Percentiles rank a stretch among this genome's conserved stretches.
phyloP scores from a whole-genome alignment of 345 rosid species.

The Salix udensis region DNA sequence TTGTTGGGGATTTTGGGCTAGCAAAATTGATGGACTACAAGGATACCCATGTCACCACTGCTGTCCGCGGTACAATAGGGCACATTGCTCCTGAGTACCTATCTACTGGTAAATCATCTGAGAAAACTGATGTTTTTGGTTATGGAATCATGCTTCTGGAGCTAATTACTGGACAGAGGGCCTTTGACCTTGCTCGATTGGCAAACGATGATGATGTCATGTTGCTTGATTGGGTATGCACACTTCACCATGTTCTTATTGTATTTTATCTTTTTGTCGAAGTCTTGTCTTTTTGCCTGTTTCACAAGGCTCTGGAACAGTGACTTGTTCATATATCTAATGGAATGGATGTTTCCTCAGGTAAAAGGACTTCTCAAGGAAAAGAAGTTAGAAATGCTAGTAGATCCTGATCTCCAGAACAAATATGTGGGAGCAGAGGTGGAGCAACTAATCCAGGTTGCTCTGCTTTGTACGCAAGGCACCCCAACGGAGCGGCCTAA shows the following conservation, averaged over 20 bases:
- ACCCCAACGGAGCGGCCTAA: slow-evolving; percentile 89
- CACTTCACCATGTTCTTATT: neutral
- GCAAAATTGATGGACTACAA: slow-evolving; percentile 98
- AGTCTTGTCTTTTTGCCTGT: neutral
- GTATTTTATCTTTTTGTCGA: neutral
- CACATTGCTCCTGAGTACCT: slow-evolving; percentile 97
- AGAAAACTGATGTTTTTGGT: slow-evolving; percentile 95
- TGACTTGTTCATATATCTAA: neutral
- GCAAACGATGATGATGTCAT: slow-evolving; percentile 97
- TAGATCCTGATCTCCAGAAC: slow-evolving; percentile 83
- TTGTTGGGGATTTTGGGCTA: slow-evolving; percentile 94
- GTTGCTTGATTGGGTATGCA: slow-evolving; percentile 92
- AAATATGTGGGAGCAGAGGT: slow-evolving; percentile 72
- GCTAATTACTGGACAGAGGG: slow-evolving; percentile 93
- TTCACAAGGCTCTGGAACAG: no score
- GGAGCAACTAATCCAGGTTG: slow-evolving; percentile 92
- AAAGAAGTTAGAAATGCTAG: slow-evolving; percentile 87
- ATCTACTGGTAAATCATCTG: slow-evolving; percentile 92
- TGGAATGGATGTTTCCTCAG: slow-evolving; percentile 31
- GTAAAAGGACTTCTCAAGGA: slow-evolving; percentile 94
- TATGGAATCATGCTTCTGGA: slow-evolving; percentile 96
- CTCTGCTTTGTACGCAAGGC: slow-evolving; percentile 88
- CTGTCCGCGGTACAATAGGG: slow-evolving; percentile 94
- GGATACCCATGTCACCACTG: slow-evolving; percentile 96
- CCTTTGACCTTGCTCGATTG: slow-evolving; percentile 93